A percentile compares a stretch with the other conserved stretches of the same genome.
phyloP scores from a whole-genome alignment of 805 yeast genomes.

The Lipomyces spencermartinsiae region DNA sequence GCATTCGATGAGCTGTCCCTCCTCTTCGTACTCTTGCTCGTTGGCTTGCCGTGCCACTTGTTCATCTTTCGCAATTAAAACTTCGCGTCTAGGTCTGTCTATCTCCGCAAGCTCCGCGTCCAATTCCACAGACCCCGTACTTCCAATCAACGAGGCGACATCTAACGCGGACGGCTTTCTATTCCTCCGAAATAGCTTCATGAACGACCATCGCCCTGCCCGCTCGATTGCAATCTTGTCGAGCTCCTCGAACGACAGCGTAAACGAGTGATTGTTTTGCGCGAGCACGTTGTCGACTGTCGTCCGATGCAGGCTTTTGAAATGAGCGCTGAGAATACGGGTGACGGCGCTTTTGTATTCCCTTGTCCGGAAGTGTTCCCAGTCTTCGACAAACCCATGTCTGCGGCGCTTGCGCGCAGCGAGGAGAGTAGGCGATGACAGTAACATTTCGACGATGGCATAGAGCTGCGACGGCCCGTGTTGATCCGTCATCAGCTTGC shows the following conservation, averaged over 20 bases:
- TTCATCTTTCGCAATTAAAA: slow-evolving; percentile 16
- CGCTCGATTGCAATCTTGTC: slow-evolving; percentile 24
- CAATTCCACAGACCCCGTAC: slow-evolving; percentile 30
- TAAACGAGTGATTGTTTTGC: slow-evolving; percentile 29
- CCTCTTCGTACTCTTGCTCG: slow-evolving; percentile 23
- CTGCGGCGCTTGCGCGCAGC: slow-evolving; percentile 23
- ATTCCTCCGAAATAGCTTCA: slow-evolving; percentile 18
- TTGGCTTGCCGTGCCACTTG: slow-evolving; percentile 27
- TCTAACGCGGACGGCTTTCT: slow-evolving; percentile 12
- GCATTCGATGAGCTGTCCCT: slow-evolving; percentile 36
- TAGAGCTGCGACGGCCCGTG: slow-evolving; percentile 34
- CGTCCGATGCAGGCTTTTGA: slow-evolving; percentile 19
- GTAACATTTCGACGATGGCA: slow-evolving; percentile 30
- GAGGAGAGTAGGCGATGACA: slow-evolving; percentile 26
- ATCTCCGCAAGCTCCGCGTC: slow-evolving; percentile 26
- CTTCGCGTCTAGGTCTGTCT: slow-evolving; percentile 14
- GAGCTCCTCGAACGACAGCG: slow-evolving; percentile 24
- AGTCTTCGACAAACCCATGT: slow-evolving; percentile 17
- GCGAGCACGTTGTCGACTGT: slow-evolving; percentile 27
- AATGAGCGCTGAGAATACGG: slow-evolving; percentile 18
- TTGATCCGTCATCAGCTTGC: slow-evolving; percentile 27
- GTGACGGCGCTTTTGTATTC: slow-evolving; percentile 30
- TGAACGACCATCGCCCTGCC: slow-evolving; percentile 22
- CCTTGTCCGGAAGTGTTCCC: slow-evolving; percentile 33
- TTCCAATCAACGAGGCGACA: slow-evolving; percentile 8